Evolutionary conservation across 2,329 filamentous ascomycete species (phyloP), one percentile per base, ranked within the genome.

Genomic region (Akanthomyces muscarius): DNA sequence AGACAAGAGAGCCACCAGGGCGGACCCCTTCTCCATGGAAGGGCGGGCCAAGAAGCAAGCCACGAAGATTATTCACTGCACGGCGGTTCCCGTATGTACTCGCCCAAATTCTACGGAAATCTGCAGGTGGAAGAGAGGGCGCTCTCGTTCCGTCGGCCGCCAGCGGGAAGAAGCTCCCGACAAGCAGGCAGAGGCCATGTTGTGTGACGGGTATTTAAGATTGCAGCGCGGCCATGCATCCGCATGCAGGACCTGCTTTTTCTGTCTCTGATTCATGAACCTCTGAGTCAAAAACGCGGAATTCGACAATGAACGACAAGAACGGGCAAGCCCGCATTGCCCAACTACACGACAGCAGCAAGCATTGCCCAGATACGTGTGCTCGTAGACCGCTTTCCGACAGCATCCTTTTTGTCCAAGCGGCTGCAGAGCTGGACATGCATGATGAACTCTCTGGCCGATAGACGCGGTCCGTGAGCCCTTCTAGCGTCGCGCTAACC

Each of bases 391-490:
- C 33, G 33, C 33, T 36, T 11, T 30, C 28, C 28, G 6, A 30
- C 28, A 30, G 33, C 33, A 2, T 36, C 33, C 10, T 36, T 36
- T 21, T 23, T 44, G 58, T 53, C 58, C 58, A 52, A 61, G 58
- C 58, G 50, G 48, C 51, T 44, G 52, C 52, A 36, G 33, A 36
- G 33, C 21, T 11, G 14, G 52, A 14, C 38, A 41, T 55, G 52
- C 52, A 55, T 25, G 4, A 16, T 5, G 33, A 42, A 42, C 36
- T 42, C 36, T 55, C n/a, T n/a, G 28, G 33, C 18, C 48, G 56
- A 50, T 30, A n/a, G 18, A 33, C 38, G 58, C 58, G 58, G 60
- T 62, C 52, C 52, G 60, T 62, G 51, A 62, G 41, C 14, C 14
- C 52, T 48, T 51, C 21, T 54, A 62, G 51, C 51, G 60, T 62